Conservation (phyloP, 1,284 basidiomycete species). For the Papiliotrema fonsecae region DNA sequence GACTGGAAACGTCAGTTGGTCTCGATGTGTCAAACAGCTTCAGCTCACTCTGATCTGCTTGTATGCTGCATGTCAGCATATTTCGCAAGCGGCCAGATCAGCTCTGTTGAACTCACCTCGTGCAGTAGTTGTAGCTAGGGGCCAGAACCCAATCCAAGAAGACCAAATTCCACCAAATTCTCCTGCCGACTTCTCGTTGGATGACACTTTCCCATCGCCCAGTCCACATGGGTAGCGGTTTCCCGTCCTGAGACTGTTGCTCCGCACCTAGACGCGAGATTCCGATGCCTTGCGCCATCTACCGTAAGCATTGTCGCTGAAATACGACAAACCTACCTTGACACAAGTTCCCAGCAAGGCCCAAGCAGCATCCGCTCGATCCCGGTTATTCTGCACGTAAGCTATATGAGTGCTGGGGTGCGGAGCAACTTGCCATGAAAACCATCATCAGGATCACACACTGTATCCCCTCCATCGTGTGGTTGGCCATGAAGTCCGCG, state of each 20-base stretch:
- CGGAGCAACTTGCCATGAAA: slow-evolving; percentile 34
- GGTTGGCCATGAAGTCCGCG: slow-evolving; percentile 46
- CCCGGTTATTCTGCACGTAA: slow-evolving; percentile 42
- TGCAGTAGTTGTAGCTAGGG: slow-evolving; percentile 45
- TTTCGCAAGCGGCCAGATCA: neutral
- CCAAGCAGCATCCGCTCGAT: slow-evolving; percentile 48
- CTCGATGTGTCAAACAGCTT: neutral
- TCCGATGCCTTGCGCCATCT: slow-evolving; percentile 50
- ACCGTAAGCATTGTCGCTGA: neutral
- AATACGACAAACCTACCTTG: slow-evolving; percentile 33
- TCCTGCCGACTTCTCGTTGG: slow-evolving; percentile 47
- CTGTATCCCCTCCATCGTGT: slow-evolving; percentile 46
- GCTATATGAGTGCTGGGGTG: neutral
- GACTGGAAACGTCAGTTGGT: slow-evolving; percentile 20
- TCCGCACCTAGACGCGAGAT: slow-evolving; percentile 48
- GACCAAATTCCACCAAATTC: slow-evolving; percentile 49
- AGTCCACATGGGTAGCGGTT: slow-evolving; percentile 45
- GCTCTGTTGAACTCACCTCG: slow-evolving; percentile 14
- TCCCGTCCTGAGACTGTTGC: slow-evolving; percentile 37
- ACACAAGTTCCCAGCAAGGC: slow-evolving; percentile 47
- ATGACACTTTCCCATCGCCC: slow-evolving; percentile 48
- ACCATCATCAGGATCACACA: slow-evolving; percentile 44
- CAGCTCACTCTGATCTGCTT: slow-evolving; percentile 47
- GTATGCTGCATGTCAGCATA: slow-evolving; percentile 28
- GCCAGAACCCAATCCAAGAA: slow-evolving; percentile 48